A percentile compares a stretch with the other conserved stretches of the same genome.
phyloP scores from a whole-genome alignment of 805 yeast genomes.

The Lachancea mirantina region DNA sequence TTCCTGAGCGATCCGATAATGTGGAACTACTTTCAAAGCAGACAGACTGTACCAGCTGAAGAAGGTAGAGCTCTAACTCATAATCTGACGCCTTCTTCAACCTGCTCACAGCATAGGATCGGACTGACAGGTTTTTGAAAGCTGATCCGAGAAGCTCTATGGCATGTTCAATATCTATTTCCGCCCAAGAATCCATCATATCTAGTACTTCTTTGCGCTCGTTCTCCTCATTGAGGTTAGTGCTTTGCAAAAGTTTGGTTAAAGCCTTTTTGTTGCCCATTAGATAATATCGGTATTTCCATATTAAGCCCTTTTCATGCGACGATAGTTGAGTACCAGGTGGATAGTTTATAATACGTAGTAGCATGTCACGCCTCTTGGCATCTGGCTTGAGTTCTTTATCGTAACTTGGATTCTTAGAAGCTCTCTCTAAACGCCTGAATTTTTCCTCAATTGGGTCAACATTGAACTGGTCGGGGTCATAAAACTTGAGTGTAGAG shows the following conservation, averaged over 20 bases:
- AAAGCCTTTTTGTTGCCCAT: conserved; percentile 60
- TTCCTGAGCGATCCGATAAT: conserved; percentile 24
- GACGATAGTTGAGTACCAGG: conserved; percentile 77
- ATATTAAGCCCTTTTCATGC: conserved; percentile 76
- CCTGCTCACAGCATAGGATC: conserved; percentile 85
- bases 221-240: conserved; percentile 77
- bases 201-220: conserved; percentile 78
- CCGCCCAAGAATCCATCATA: conserved; percentile 61
- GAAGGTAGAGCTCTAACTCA: conserved; percentile 71
- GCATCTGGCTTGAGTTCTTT: conserved; percentile 86
- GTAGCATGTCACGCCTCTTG: conserved; percentile 65
- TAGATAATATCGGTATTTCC: conserved; percentile 84
- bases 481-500: conserved; percentile 42
- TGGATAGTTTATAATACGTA: conserved; percentile 63
- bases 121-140: conserved; percentile 63
- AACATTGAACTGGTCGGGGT: conserved; percentile 58
- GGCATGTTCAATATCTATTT: conserved; percentile 77
- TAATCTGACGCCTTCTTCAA: conserved; percentile 69
- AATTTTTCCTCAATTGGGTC: conserved; percentile 89
- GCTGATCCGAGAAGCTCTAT: conserved; percentile 76
- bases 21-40: conserved; percentile 54
- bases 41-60: conserved; percentile 88
- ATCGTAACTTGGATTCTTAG: conserved; percentile 69
- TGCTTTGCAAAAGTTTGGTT: conserved; percentile 78
- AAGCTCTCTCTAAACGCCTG: conserved; percentile 75